These are phyloP conservation scores for Achaetomium macrosporum DNA, from an alignment of 2,329 filamentous ascomycete genomes.

Conservation along the genomic window DNA sequence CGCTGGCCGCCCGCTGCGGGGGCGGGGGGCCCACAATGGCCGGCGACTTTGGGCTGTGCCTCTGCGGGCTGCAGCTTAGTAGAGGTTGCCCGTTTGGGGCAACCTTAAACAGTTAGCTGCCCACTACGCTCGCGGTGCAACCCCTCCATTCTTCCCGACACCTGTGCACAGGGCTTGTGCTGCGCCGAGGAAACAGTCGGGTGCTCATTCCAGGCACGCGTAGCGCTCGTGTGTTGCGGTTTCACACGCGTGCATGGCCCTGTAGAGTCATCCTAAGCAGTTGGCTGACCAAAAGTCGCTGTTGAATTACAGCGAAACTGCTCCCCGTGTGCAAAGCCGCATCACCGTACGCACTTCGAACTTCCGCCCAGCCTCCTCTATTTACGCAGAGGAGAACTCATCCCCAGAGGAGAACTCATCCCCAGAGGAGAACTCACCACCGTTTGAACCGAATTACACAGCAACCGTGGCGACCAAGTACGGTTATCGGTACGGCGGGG, in stretches of 20 bases:
- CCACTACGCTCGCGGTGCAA: background rate
- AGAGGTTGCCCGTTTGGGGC: conserved; percentile 12
- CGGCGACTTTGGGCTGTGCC: conserved; percentile 3
- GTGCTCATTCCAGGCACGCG: conserved; percentile 1
- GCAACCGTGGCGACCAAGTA: conserved; percentile 25
- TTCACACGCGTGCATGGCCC: background rate
- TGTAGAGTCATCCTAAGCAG: too few relatives aligned
- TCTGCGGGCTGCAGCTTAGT: conserved; percentile 7
- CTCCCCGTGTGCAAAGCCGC: conserved; percentile 34
- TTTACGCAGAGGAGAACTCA: conserved; percentile 44
- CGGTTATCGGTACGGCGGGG: conserved; percentile 24
- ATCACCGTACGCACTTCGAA: conserved; percentile 30
- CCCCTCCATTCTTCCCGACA: background rate
- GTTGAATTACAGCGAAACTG: conserved; percentile 26
- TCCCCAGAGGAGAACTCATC: conserved; percentile 32
- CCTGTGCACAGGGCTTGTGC: too few relatives aligned
- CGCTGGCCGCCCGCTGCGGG: background rate
- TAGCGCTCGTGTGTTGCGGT: background rate
- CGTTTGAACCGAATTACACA: conserved; percentile 29
- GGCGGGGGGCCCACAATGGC: background rate
- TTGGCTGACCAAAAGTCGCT: too few relatives aligned
- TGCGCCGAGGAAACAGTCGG: background rate
- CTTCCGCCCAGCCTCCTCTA: conserved; percentile 50
- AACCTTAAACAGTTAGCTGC: background rate
- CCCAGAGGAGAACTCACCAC: conserved; percentile 40